A percentile compares a stretch with the other conserved stretches of the same genome.
These are phyloP conservation scores for Pyrenophora graminea DNA, from an alignment of 2,329 filamentous ascomycete species.

Conservation along the genomic window DNA sequence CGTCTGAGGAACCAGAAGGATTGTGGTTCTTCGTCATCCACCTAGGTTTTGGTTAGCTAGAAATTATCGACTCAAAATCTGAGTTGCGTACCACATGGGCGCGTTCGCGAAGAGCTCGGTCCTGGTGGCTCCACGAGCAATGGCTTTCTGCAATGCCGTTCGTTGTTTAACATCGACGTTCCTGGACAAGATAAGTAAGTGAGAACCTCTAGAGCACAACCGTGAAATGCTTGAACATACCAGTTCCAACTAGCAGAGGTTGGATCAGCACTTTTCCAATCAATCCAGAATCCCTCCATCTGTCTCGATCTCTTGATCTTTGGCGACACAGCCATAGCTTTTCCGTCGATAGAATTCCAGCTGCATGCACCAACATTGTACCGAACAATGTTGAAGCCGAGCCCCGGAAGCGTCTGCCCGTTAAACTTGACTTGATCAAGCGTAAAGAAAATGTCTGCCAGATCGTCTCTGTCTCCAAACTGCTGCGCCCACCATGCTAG, in stretches of 20 bases:
- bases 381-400: constrained; percentile 12
- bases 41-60: no score
- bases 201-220: not conserved
- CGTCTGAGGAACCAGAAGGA: constrained; percentile 6
- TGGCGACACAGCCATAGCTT: constrained; percentile 10
- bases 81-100: constrained; percentile 7
- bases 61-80: no score
- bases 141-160: constrained; percentile 9
- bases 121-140: constrained; percentile 8
- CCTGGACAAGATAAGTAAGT: not conserved
- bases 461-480: constrained; percentile 9
- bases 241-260: constrained; percentile 10
- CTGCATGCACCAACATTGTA: constrained; percentile 15
- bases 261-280: constrained; percentile 7
- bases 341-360: constrained; percentile 6
- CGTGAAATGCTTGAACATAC: not conserved
- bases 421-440: constrained; percentile 5
- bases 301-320: constrained; percentile 12
- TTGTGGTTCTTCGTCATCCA: constrained; percentile 13
- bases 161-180: constrained; percentile 10
- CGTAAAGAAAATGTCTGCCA: constrained; percentile 13
- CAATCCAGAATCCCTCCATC: constrained; percentile 14
- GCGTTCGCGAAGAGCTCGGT: constrained; percentile 9
- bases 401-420: constrained; percentile 5
- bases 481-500: constrained; percentile 15